These are phyloP conservation scores for Eucalyptus marginata DNA, from an alignment of 345 rosid species.

Conservation along the genomic window DNA sequence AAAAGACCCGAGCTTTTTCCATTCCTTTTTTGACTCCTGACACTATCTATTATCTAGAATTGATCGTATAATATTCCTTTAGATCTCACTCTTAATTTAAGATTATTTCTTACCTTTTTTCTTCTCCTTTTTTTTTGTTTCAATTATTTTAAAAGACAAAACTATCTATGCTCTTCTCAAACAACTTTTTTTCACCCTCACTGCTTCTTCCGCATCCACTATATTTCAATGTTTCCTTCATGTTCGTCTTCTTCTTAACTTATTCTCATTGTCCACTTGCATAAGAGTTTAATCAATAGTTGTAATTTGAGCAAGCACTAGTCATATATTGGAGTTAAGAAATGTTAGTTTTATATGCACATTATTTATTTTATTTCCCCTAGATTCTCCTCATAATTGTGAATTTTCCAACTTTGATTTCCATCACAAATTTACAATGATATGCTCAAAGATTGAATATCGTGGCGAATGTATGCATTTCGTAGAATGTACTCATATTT, in stretches of 20 bases:
- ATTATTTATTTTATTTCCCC: too few species aligned
- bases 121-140: background rate
- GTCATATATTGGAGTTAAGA: too few species aligned
- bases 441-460: too few species aligned
- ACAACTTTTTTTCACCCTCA: background rate
- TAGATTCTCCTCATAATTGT: too few species aligned
- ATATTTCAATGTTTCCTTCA: background rate
- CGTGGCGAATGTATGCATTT: background rate
- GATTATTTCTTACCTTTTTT: background rate
- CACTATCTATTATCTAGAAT: background rate
- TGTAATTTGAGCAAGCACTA: too few species aligned
- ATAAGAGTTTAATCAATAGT: too few species aligned
- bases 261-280: background rate
- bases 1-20: background rate
- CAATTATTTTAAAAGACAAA: background rate
- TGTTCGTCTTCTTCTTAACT: background rate
- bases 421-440: too few species aligned
- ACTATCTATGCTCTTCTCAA: background rate
- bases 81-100: background rate
- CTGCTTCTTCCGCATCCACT: background rate
- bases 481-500: background rate
- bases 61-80: background rate
- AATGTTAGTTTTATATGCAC: too few species aligned
- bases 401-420: too few species aligned
- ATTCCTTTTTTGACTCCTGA: background rate